Evolutionary conservation across 495 filamentous ascomycete species (phyloP).

Genomic region (Aspergillus heteromorphus): DNA sequence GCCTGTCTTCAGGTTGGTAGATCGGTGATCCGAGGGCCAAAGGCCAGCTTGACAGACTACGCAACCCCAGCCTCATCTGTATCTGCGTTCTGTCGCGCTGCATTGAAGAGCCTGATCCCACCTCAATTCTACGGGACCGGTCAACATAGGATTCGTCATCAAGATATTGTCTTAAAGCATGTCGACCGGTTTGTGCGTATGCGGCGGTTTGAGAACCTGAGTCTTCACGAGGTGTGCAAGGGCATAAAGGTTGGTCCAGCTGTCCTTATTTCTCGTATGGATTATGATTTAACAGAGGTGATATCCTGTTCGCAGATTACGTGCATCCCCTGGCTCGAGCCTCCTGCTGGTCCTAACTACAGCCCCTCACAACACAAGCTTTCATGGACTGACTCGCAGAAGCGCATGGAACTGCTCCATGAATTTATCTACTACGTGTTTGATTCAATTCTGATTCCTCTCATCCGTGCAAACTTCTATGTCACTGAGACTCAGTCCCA

Average conservation of each 20-base stretch:
- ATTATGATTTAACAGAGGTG: constrained; percentile 1
- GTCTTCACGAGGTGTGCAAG: constrained; percentile 71
- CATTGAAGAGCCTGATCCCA: constrained; percentile 70
- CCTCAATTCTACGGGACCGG: constrained; percentile 66
- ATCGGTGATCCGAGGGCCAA: constrained; percentile 10
- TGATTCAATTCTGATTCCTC: constrained; percentile 83
- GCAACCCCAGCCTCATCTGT: constrained; percentile 66
- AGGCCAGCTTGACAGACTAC: constrained; percentile 55
- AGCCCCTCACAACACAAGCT: constrained; percentile 40
- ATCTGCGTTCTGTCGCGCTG: constrained; percentile 83
- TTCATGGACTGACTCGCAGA: constrained; percentile 64
- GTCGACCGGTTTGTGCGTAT: constrained; percentile 73
- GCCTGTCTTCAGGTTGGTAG: neutral
- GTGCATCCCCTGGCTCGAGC: constrained; percentile 67
- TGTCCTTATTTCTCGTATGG: neutral
- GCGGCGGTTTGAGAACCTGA: constrained; percentile 74
- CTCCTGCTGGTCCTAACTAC: constrained; percentile 29
- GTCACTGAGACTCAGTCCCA: constrained; percentile 86
- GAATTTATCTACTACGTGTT: constrained; percentile 92
- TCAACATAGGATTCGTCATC: constrained; percentile 50
- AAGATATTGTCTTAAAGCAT: constrained; percentile 51
- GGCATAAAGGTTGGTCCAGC: constrained; percentile 60
- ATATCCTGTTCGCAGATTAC: constrained; percentile 45
- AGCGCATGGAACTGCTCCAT: constrained; percentile 71
- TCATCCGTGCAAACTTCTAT: constrained; percentile 84